phyloP scores from a whole-genome alignment of 768 basidiomycete genomes.

The Sarcodon aspratus region DNA sequence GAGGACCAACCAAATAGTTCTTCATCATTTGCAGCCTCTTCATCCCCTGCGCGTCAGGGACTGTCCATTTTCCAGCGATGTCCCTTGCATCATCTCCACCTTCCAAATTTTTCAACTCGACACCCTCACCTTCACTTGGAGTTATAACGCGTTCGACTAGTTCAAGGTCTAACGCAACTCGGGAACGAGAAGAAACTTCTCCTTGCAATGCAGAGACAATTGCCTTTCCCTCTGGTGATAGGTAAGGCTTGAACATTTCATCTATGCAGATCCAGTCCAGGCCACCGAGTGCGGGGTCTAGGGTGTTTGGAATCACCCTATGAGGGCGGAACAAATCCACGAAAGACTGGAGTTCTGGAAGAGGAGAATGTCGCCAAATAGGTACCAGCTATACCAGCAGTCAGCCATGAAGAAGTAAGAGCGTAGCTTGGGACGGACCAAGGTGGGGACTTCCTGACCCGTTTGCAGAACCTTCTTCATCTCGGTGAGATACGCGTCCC shows the following conservation, averaged over 20 bases:
- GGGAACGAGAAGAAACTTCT: constrained; percentile 3
- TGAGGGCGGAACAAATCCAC: constrained; percentile 74
- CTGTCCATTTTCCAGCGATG: constrained; percentile 39
- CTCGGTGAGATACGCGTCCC: constrained; percentile 37
- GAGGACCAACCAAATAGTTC: constrained; percentile 27
- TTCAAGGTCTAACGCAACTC: constrained; percentile 4
- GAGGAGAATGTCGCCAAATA: constrained; percentile 75
- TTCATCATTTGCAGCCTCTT: constrained; percentile 34
- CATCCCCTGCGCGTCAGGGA: constrained; percentile 31
- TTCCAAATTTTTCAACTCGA: constrained; percentile 54
- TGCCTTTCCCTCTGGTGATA: constrained; percentile 23
- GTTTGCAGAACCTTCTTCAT: constrained; percentile 31
- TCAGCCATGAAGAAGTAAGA: neutral
- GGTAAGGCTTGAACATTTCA: constrained; percentile 50
- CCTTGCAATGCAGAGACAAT: constrained; percentile 8
- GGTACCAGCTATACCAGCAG: constrained; percentile 45
- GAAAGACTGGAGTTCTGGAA: constrained; percentile 76
- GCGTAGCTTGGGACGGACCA: constrained; percentile 37
- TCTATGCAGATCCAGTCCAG: constrained; percentile 71
- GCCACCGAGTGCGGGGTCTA: constrained; percentile 33
- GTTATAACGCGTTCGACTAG: constrained; percentile 5
- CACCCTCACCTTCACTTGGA: constrained; percentile 27
- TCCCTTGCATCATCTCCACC: constrained; percentile 35
- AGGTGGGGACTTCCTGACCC: constrained; percentile 38
- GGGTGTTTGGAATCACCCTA: constrained; percentile 73